Evolutionary conservation across 257 asterid genomes (phyloP).

Genomic region (Thymus quinquecostatus): DNA sequence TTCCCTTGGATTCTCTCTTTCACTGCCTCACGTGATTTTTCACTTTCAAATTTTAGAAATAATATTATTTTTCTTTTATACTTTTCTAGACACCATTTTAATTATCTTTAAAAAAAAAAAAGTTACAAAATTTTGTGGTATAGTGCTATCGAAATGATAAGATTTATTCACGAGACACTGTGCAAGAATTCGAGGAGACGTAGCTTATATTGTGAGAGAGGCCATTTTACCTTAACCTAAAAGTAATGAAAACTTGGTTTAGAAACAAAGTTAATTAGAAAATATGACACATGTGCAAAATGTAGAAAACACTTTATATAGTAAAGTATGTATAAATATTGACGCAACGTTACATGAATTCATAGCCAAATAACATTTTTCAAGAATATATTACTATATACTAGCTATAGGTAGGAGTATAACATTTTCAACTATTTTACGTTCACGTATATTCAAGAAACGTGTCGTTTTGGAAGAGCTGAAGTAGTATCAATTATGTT

Average conservation of each 20-base stretch:
- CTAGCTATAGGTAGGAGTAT: no score
- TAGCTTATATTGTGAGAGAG: slow-evolving; percentile 2
- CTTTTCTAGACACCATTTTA: not conserved
- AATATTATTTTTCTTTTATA: not conserved
- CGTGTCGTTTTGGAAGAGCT: no score
- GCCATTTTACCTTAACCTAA: not conserved
- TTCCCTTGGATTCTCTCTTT: slow-evolving; percentile 22
- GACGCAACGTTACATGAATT: no score
- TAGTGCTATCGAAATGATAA: no score
- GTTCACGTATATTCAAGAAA: no score
- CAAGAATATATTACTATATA: no score
- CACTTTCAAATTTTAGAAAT: not conserved
- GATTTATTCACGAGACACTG: no score
- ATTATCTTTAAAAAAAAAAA: no score
- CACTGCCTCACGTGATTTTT: slow-evolving; percentile 18
- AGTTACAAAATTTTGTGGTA: no score
- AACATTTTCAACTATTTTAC: no score
- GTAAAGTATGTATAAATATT: no score
- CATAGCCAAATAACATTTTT: no score
- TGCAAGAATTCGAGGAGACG: not conserved
- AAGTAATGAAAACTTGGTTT: slow-evolving; percentile 8
- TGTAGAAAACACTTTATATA: not conserved
- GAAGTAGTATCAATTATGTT: not conserved
- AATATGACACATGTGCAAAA: not conserved
- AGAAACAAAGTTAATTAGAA: not conserved